Evolutionary conservation across 2,329 filamentous ascomycete species (phyloP), one percentile per base, ranked within the genome.

Genomic region (Colletotrichum lupini): DNA sequence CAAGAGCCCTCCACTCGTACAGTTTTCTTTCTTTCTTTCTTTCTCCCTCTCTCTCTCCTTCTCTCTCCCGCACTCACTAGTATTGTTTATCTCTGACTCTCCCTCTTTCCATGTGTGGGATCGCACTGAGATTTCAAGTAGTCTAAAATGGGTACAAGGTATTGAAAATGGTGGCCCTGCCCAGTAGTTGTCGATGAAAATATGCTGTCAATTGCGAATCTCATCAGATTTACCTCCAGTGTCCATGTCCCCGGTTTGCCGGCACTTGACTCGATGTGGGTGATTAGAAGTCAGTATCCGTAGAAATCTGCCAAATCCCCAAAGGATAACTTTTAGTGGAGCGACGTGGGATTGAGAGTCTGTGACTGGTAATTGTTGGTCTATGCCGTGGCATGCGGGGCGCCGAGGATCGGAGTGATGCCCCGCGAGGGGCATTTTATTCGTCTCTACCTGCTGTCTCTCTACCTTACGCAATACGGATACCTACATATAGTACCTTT

Each of bases 321-420:
- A 19, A 19, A 16, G 16, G 37, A 16, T 19, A 42, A 16, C 6
- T 22, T 42, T 56, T 42, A 30, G 49, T 53, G 30, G 22, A 55
- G 61, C n/a, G 22, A 7, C 16, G 4, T 24, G n/a, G 28, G 26
- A 63, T 9, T 49, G 42, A 24, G 37, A 42, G 37, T 19, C 6
- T 42, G 28, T n/a, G 24, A 30, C 9, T 30, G 22, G 32, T 14
- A 37, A 22, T 32, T 11, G 16, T 56, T 56, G 24, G 42, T 49
- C 42, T 22, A 0, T 49, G 42, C 19, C 42, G n/a, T 24, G 19
- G 26, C 7, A 24, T 62, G 63, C 35, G 52, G 35, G 63, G 35
- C 35, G 35, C 63, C 63, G 63, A 66, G 19, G 24, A 58, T 66
- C 63, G 35, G 63, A 66, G 63, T 49, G 32, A 16, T 14, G 16